A percentile compares a stretch with the other conserved stretches of the same genome.
These are phyloP conservation scores for Boletus rubroflammeus DNA, from an alignment of 768 basidiomycete species.

Conservation along the genomic window DNA sequence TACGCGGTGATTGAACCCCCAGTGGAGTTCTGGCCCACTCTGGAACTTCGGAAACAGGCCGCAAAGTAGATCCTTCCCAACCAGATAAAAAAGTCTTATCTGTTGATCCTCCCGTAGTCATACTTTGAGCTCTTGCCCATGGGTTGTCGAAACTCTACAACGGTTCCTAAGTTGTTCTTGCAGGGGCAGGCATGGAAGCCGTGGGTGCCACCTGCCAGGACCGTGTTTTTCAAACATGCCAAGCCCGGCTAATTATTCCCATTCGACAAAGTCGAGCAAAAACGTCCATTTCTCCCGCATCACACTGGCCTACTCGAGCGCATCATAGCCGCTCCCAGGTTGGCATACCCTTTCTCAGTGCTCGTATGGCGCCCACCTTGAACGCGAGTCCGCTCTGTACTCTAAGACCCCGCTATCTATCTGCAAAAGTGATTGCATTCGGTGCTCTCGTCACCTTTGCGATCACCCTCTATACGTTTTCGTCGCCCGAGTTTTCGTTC, in stretches of 20 bases:
- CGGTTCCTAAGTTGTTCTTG: neutral
- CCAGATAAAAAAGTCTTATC: no score
- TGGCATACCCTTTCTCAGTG: neutral
- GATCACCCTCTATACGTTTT: constrained; percentile 30
- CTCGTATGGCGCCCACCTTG: constrained; percentile 5
- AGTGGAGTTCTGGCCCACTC: no score
- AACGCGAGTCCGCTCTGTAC: neutral
- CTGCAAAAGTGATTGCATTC: constrained; percentile 24
- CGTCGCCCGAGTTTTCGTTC: constrained; percentile 18
- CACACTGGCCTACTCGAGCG: neutral
- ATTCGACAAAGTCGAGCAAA: neutral
- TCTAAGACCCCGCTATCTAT: constrained; percentile 23
- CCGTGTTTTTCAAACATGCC: neutral
- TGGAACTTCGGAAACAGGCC: no score
- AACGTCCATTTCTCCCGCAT: constrained; percentile 2
- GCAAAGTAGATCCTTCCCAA: no score
- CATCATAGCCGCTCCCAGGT: neutral
- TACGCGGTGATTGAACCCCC: neutral
- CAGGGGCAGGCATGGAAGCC: no score
- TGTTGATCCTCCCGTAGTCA: neutral
- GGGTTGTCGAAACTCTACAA: neutral
- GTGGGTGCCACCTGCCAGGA: neutral
- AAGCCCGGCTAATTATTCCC: neutral
- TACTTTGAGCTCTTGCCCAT: neutral
- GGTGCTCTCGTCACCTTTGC: constrained; percentile 26